Evolutionary conservation across 805 yeast species (phyloP), one percentile per base, ranked within the genome.

Genomic region (Sugiyamaella americana): DNA sequence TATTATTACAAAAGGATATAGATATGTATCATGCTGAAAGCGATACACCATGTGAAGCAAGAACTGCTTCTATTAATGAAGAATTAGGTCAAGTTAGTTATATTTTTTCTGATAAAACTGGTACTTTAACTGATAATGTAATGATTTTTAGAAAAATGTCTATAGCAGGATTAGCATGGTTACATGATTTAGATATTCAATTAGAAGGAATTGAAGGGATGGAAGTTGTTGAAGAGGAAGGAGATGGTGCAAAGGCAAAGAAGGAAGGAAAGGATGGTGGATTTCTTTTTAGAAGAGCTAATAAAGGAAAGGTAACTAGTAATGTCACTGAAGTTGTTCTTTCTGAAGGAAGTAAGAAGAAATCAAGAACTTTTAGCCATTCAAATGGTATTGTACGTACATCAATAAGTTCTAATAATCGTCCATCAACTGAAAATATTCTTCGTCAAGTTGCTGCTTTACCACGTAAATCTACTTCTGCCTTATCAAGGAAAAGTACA

Each of bases 21-120:
- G 98, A 94, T 65, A 87, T 93, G 96, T 93, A 91, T 59, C 87
- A 93, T 61, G 72, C 71, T 16, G 84, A 78, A 26, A 75, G 87
- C 5, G 79, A 93, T 58, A 93, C 96, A 0, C 96, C 95, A 0
- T 91, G 96, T 41, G 96, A 86, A 57, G 94, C 96, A 0, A 81
- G 91, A 61, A 89, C 98, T 0, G 96, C 98, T 0, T 86, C 97
- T 0, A 87, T 93, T 54, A 75, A 93, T 53, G 99, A 93, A 62
- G 98, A 93, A 65, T 70, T 93, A 57, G 99, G 99, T 2, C 99
- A 93, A 62, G 97, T 94, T 1, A 83, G 95, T 41, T 89, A 91
- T 60, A 76, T 93, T 2, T 93, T 93, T 63, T 85, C 96, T 50
- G 99, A 93, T 65, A 93, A 93, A 64, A 93, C 98, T 0, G 99